These are phyloP conservation scores for Aspergillus unguis DNA, from an alignment of 2,329 filamentous ascomycete species.

Conservation along the genomic window DNA sequence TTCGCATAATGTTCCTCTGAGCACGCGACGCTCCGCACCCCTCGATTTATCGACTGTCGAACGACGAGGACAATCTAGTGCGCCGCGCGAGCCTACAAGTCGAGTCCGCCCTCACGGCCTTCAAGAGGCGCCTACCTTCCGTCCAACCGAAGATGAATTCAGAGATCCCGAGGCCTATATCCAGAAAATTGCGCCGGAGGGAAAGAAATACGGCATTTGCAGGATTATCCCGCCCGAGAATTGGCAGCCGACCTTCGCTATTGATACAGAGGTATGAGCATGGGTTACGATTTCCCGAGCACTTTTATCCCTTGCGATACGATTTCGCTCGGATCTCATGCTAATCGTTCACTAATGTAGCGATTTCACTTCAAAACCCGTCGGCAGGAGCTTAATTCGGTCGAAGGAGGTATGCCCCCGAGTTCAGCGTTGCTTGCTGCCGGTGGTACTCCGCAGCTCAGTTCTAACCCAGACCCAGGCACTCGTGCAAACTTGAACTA, in stretches of 20 bases:
- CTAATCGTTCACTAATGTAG: conserved; percentile 47
- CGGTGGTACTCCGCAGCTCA: conserved; percentile 29
- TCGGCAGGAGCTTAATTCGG: conserved; percentile 94
- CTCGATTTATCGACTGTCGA: conserved; percentile 88
- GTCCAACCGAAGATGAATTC: conserved; percentile 89
- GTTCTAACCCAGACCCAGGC: conserved; percentile 55
- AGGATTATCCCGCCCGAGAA: conserved; percentile 91
- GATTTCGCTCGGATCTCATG: neutral
- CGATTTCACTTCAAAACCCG: conserved; percentile 95
- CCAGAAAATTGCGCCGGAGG: conserved; percentile 83
- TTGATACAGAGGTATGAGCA: conserved; percentile 82
- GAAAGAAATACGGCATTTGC: conserved; percentile 82
- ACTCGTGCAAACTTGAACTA: conserved; percentile 95
- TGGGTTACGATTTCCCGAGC: neutral
- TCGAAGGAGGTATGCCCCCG: conserved; percentile 77
- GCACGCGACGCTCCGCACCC: conserved; percentile 62
- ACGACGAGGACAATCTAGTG: conserved; percentile 77
- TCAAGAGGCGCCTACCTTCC: conserved; percentile 84
- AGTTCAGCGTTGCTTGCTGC: conserved; percentile 27
- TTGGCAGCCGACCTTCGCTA: conserved; percentile 94
- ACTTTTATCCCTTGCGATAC: neutral
- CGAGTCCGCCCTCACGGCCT: conserved; percentile 78
- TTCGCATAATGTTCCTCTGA: conserved; percentile 56
- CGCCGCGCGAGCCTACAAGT: conserved; percentile 71
- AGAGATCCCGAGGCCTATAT: conserved; percentile 93